Conservation (phyloP, 1,284 basidiomycete species). For the Moesziomyces sp. region DNA sequence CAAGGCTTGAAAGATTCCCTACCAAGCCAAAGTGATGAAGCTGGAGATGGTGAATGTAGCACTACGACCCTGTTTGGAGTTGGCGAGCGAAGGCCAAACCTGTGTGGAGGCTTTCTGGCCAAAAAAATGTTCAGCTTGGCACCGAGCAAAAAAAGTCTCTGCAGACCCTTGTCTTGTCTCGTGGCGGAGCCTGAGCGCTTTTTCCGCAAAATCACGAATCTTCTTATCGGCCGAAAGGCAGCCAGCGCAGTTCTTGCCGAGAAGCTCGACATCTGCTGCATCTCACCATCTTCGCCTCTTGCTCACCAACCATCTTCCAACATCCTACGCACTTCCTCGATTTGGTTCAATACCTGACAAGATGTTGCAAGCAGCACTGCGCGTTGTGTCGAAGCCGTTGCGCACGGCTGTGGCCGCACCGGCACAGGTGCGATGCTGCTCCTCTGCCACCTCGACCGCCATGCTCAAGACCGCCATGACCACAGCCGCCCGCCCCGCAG, state of each 20-base stretch:
- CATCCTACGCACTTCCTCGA: neutral
- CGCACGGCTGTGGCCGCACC: slow-evolving; percentile 9
- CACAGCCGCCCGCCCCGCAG: neutral
- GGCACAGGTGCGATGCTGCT: slow-evolving; percentile 29
- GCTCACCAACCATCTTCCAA: slow-evolving; percentile 13
- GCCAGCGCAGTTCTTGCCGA: neutral
- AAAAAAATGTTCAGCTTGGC: slow-evolving; percentile 3
- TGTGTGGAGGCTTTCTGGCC: slow-evolving; percentile 27
- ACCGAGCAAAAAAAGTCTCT: slow-evolving; percentile 11
- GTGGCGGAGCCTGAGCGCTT: neutral
- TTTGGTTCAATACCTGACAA: neutral
- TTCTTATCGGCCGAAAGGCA: slow-evolving; percentile 36
- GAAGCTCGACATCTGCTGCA: neutral
- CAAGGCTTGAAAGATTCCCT: neutral
- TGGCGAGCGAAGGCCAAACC: neutral
- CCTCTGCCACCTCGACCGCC: slow-evolving; percentile 15
- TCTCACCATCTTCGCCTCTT: neutral
- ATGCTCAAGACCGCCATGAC: slow-evolving; percentile 11
- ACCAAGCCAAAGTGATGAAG: neutral
- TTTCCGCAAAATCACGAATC: neutral
- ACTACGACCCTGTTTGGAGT: neutral
- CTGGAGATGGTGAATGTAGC: neutral
- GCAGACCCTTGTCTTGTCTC: neutral
- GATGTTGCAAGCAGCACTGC: slow-evolving; percentile 22
- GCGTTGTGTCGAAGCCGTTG: slow-evolving; percentile 18